Conservation (phyloP, 164 flowering plant genomes). For the Vitis cinerea region DNA sequence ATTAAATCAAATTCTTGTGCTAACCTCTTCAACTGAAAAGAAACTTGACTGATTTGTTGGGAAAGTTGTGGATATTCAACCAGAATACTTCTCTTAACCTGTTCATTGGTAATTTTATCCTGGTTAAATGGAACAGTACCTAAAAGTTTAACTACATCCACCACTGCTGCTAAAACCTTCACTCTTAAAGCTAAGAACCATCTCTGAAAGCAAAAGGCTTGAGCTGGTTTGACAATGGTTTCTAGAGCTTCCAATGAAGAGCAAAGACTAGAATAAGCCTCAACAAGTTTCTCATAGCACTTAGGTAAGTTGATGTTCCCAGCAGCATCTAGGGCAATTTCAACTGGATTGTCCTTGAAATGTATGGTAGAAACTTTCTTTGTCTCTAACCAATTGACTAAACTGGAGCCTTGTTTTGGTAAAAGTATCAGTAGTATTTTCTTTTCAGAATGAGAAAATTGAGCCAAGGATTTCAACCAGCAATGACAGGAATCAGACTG, state of each 20-base stretch:
- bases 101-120: slow-evolving; percentile 8
- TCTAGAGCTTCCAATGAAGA: slow-evolving; percentile 37
- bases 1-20: slow-evolving; percentile 69
- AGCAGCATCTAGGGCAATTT: slow-evolving; percentile 15
- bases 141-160: slow-evolving; percentile 41
- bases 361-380: slow-evolving; percentile 8
- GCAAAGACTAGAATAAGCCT: slow-evolving; percentile 23
- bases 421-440: slow-evolving; percentile 33
- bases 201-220: slow-evolving; percentile 55
- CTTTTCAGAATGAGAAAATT: slow-evolving; percentile 48
- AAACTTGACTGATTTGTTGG: slow-evolving; percentile 25
- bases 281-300: slow-evolving; percentile 26
- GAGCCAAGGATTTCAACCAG: slow-evolving; percentile 63
- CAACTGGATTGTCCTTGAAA: slow-evolving; percentile 11
- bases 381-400: slow-evolving; percentile 20
- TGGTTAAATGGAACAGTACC: slow-evolving; percentile 9
- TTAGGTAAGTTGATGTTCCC: slow-evolving; percentile 9
- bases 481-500: slow-evolving; percentile 34
- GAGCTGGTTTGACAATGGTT: slow-evolving; percentile 18
- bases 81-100: slow-evolving; percentile 12
- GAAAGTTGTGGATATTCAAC: slow-evolving; percentile 4
- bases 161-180: slow-evolving; percentile 39
- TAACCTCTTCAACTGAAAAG: slow-evolving; percentile 41
- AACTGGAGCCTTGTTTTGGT: slow-evolving; percentile 20
- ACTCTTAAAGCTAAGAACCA: slow-evolving; percentile 70